These are phyloP conservation scores for Pharnaceum exiguum DNA, from an alignment of 148 eudicot genomes.

Conservation along the genomic window DNA sequence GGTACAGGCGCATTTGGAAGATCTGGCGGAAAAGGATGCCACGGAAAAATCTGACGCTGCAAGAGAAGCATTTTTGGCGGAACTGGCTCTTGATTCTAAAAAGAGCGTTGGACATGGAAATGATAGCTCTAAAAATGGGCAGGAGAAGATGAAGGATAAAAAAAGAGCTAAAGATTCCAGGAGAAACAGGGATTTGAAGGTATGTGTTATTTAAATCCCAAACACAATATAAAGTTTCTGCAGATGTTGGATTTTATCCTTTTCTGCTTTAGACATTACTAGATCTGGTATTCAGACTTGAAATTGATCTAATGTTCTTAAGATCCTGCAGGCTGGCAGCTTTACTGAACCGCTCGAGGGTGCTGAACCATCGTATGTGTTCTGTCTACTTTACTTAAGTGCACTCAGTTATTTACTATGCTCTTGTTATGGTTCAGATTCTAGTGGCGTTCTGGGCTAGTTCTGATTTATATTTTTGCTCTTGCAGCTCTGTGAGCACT, in stretches of 20 bases:
- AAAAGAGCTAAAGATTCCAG: constrained; percentile 62
- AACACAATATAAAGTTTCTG: background rate
- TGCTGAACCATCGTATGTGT: constrained; percentile 43
- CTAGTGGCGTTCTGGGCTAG: constrained; percentile 8
- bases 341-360: constrained; percentile 38
- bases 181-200: constrained; percentile 78
- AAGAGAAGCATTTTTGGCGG: constrained; percentile 93
- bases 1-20: constrained; percentile 74
- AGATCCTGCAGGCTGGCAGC: constrained; percentile 49
- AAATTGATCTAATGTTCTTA: constrained; percentile 1
- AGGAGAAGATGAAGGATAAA: constrained; percentile 77
- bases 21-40: constrained; percentile 90
- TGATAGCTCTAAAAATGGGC: constrained; percentile 47
- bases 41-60: constrained; percentile 98
- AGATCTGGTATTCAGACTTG: background rate
- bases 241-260: background rate
- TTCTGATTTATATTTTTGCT: constrained; percentile 19
- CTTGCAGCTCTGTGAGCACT: constrained; percentile 45
- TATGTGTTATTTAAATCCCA: constrained; percentile 6
- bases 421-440: background rate
- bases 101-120: constrained; percentile 43
- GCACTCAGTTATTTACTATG: background rate
- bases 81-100: constrained; percentile 88
- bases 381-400: constrained; percentile 1
- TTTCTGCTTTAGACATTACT: background rate